phyloP scores from a whole-genome alignment of 306 rosid genomes.

The Trifolium repens region DNA sequence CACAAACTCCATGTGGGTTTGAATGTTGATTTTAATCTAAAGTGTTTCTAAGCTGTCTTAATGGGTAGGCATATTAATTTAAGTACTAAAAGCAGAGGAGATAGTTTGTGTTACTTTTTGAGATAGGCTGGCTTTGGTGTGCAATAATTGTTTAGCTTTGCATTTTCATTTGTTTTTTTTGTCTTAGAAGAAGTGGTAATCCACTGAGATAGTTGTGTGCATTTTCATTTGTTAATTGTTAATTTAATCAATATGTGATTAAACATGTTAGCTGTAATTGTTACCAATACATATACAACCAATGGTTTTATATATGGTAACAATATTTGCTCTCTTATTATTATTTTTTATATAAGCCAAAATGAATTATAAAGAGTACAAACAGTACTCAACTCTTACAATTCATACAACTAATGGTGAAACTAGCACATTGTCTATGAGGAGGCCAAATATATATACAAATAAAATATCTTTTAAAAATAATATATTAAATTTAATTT shows the following conservation, averaged over 20 bases:
- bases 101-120: conserved; percentile 41
- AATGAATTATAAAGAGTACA: too few species aligned
- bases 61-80: conserved; percentile 36
- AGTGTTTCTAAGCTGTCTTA: conserved; percentile 51
- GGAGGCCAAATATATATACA: too few species aligned
- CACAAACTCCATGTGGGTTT: conserved; percentile 53
- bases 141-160: conserved; percentile 54
- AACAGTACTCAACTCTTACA: too few species aligned
- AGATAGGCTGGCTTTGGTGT: conserved; percentile 48
- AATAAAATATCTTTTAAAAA: too few species aligned
- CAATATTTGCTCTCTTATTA: conserved; percentile 15
- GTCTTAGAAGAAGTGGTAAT: too few species aligned
- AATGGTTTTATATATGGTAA: conserved; percentile 43
- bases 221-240: background rate
- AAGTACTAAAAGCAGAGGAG: conserved; percentile 14
- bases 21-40: conserved; percentile 41
- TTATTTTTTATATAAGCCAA: too few species aligned
- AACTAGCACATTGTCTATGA: too few species aligned
- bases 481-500: too few species aligned
- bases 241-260: conserved; percentile 15
- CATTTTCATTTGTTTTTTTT: background rate
- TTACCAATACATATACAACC: conserved; percentile 40
- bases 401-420: too few species aligned
- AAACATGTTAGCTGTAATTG: conserved; percentile 56
- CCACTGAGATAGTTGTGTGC: too few species aligned